Base-by-base conservation (phyloP, 208 protist genomes). In the Ichthyophonus hoferi region DNA sequence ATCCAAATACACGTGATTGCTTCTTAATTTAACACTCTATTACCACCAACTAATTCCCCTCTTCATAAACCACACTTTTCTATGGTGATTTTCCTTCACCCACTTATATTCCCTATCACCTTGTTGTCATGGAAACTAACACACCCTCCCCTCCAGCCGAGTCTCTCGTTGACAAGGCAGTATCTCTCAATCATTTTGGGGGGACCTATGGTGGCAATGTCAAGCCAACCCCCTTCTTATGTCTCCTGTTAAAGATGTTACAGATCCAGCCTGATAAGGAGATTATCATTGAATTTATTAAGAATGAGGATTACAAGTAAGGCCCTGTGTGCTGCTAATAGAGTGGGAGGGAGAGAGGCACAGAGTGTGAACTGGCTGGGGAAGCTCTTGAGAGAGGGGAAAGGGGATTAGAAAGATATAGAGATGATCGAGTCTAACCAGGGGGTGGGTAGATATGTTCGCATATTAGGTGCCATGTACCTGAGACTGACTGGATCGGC, bases 151-250 rank as follows among this genome's bases (percentile, higher is more conserved):
- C 31, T 81, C n/a, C n/a, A 92, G 95, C 93, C 38, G 93, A 96
- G 43, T 92, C 89, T 3, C 38, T 97, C 1, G 90, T 97, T 41
- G 96, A 97, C 41, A 95, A 95, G 82, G 96, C 95, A 3, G 93
- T 97, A 79, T 91, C 93, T 58, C 86, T 97, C 1, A 90, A 94
- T 7, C 79, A 91, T 39, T 88, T 96, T 89, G 96, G 95, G 42
- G 96, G 96, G 35, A 93, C 90, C 0, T 97, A 92, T 86, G 95
- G 95, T 1, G 95, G 94, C 3, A 94, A 85, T 42, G 79, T 92
- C n/a, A 95, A 96, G 85, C 95, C 96, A 0, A 96, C 95, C 0
- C 84, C 90, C 35, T 97, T 97, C 88, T 82, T 97, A 1, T 97
- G 95, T 92, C 90, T 97, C 31, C 77, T 96, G 12, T 91, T 97